Evolutionary conservation across 371 early-diverging fungal genomes (phyloP).

Genomic region (Caulochytrium protostelioides): DNA sequence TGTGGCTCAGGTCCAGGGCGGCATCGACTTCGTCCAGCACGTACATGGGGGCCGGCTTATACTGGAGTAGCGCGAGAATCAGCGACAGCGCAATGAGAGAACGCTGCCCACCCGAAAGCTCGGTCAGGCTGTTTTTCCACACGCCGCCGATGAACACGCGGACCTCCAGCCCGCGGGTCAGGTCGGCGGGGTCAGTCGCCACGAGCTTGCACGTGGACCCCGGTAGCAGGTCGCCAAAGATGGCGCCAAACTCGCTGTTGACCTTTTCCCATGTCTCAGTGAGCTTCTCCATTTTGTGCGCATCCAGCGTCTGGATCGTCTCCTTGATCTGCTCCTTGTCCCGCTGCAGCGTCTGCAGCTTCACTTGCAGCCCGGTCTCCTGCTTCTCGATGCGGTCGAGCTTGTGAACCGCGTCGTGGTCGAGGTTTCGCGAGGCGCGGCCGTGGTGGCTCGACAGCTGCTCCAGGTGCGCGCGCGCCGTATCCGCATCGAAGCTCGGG

Average conservation of each 20-base stretch:
- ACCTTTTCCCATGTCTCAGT: conserved; percentile 76
- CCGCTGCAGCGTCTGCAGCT: conserved; percentile 63
- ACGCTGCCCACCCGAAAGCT: conserved; percentile 97
- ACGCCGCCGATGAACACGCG: conserved; percentile 90
- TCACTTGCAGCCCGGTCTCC: conserved; percentile 56
- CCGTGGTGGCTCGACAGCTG: too few relatives aligned
- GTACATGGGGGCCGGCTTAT: conserved; percentile 99
- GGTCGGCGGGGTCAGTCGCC: conserved; percentile 52
- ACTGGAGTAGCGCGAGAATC: conserved; percentile 90
- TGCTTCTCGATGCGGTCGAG: conserved; percentile 64
- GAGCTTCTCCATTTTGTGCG: conserved; percentile 72
- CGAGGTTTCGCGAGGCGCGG: conserved; percentile 42
- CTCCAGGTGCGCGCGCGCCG: too few relatives aligned
- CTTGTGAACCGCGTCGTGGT: too few relatives aligned
- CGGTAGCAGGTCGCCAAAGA: conserved; percentile 81
- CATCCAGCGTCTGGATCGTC: conserved; percentile 68
- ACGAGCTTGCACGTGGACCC: conserved; percentile 73
- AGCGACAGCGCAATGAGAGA: conserved; percentile 90
- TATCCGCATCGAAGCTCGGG: too few relatives aligned
- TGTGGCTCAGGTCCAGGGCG: conserved; percentile 95
- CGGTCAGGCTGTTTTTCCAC: conserved; percentile 93
- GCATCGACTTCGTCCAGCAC: conserved; percentile 99
- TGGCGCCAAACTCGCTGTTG: conserved; percentile 70
- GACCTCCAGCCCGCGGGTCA: conserved; percentile 80
- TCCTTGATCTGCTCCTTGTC: conserved; percentile 90